Evolutionary conservation across 305 asterid genomes (phyloP).

Genomic region (Fraxinus dipetala): DNA sequence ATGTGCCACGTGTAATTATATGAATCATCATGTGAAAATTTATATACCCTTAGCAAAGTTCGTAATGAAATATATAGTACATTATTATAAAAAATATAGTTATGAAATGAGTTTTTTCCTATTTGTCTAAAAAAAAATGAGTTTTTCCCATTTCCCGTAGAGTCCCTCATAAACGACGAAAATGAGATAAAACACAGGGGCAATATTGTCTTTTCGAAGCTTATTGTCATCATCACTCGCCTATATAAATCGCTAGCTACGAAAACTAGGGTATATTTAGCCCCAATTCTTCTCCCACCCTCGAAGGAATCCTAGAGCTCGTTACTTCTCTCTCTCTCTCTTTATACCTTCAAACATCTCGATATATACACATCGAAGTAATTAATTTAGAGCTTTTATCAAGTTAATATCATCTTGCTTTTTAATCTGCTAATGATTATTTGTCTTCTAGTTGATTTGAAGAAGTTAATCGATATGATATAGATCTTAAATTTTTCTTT

Average conservation of each 20-base stretch:
- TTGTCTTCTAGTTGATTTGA: neutral
- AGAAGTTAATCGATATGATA: neutral
- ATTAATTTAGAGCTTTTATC: neutral
- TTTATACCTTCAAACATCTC: neutral
- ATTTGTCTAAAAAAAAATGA: neutral
- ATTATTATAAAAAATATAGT: no score
- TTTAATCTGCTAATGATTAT: neutral
- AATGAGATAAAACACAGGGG: neutral
- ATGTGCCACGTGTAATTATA: no score
- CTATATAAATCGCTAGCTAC: conserved; percentile 52
- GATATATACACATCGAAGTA: neutral
- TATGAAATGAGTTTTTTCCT: no score
- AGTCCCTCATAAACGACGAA: neutral
- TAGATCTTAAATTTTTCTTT: conserved; percentile 3
- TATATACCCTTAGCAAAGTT: no score
- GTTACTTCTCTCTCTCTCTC: conserved; percentile 1
- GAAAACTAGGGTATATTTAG: conserved; percentile 71
- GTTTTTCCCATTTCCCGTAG: neutral
- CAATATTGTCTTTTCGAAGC: neutral
- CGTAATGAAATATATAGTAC: no score
- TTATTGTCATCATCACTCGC: neutral
- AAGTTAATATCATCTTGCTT: neutral
- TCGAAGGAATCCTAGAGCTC: neutral
- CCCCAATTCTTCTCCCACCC: conserved; percentile 54
- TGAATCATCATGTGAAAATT: no score